Percentiles rank a stretch among this genome's conserved stretches.
phyloP scores from a whole-genome alignment of 2,329 filamentous ascomycete species.

The Purpureocillium takamizusanense region DNA sequence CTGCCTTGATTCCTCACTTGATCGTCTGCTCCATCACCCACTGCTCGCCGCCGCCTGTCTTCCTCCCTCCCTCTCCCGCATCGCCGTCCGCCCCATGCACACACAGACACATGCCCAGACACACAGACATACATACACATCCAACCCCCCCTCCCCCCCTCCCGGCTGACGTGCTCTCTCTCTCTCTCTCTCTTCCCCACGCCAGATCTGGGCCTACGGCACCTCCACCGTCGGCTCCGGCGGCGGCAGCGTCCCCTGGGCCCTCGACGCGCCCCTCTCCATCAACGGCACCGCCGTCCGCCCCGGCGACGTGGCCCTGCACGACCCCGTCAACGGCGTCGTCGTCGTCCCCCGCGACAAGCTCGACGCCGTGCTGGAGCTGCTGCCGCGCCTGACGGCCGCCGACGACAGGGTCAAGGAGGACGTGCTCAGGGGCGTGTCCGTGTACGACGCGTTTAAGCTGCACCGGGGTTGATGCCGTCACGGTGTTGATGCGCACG shows the following conservation, averaged over 20 bases:
- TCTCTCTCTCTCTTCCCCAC: constrained; percentile 1
- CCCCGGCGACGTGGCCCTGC: constrained; percentile 60
- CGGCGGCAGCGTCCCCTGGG: constrained; percentile 46
- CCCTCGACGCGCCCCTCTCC: constrained; percentile 34
- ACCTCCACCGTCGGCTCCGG: constrained; percentile 50
- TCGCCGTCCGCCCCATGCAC: too few relatives aligned
- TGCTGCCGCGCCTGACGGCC: constrained; percentile 41
- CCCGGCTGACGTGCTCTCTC: too few relatives aligned
- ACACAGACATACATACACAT: too few relatives aligned
- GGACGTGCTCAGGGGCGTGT: constrained; percentile 53
- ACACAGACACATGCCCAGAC: too few relatives aligned
- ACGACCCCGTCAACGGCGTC: constrained; percentile 60
- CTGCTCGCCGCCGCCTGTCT: too few relatives aligned
- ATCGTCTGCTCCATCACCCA: too few relatives aligned
- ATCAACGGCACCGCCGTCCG: constrained; percentile 32
- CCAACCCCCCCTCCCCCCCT: too few relatives aligned
- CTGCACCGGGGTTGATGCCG: constrained; percentile 37
- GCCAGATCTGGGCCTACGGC: constrained; percentile 45
- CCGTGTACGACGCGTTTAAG: constrained; percentile 58
- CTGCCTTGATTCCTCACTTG: too few relatives aligned
- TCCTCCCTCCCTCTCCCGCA: too few relatives aligned
- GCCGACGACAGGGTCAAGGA: constrained; percentile 54
- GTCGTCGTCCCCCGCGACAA: constrained; percentile 57
- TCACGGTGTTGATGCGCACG: too few relatives aligned
- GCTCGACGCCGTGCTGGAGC: constrained; percentile 48